A percentile compares a stretch with the other conserved stretches of the same genome.
Evolutionary conservation across 2,329 filamentous ascomycete species (phyloP).

Genomic region (Talaromyces sp.): DNA sequence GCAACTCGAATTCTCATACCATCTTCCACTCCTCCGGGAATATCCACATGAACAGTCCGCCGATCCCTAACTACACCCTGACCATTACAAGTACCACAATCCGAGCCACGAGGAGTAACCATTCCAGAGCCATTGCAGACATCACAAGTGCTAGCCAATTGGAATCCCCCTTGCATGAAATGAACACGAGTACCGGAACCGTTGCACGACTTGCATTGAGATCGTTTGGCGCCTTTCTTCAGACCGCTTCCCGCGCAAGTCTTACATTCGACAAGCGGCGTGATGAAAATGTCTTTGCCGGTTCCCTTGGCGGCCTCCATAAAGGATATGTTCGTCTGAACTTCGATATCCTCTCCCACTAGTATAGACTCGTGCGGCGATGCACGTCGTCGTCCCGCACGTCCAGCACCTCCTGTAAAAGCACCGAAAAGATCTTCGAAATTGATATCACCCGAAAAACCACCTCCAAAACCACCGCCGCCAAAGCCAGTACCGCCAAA

Average conservation of each 20-base stretch:
- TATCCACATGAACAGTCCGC: conserved; percentile 82
- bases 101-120: conserved; percentile 71
- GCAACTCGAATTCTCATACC: conserved; percentile 86
- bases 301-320: conserved; percentile 93
- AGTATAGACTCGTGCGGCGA: conserved; percentile 70
- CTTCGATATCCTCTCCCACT: conserved; percentile 94
- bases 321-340: conserved; percentile 89
- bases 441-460: conserved; percentile 80
- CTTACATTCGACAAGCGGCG: conserved; percentile 74
- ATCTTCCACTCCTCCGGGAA: conserved; percentile 92
- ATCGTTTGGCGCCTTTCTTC: conserved; percentile 72
- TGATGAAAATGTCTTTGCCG: conserved; percentile 81
- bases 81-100: conserved; percentile 76
- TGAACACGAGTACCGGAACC: conserved; percentile 85
- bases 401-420: conserved; percentile 63
- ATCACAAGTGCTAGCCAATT: conserved; percentile 87
- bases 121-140: conserved; percentile 76
- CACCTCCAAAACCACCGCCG: conserved; percentile 48
- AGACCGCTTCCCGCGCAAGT: conserved; percentile 81
- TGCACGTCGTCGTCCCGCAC: conserved; percentile 52
- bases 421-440: conserved; percentile 95
- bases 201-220: conserved; percentile 73
- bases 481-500: conserved; percentile 53
- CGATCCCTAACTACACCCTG: conserved; percentile 80
- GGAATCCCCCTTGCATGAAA: conserved; percentile 88